These are phyloP conservation scores for Claviceps africana DNA, from an alignment of 2,329 filamentous ascomycete genomes.

Conservation along the genomic window DNA sequence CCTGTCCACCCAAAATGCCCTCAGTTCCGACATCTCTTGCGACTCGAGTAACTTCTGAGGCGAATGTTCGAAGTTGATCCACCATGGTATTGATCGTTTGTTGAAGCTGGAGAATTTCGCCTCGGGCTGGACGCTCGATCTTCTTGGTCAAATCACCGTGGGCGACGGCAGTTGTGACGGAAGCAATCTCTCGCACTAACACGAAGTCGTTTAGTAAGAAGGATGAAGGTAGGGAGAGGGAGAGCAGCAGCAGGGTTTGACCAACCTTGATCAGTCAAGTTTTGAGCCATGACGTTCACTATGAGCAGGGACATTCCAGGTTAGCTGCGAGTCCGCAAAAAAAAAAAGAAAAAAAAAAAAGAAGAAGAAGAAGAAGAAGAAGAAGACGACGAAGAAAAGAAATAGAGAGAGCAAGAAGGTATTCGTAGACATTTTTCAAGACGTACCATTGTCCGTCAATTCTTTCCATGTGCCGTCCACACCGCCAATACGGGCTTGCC, in stretches of 20 bases:
- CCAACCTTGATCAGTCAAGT: slow-evolving; percentile 59
- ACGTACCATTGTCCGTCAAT: slow-evolving; percentile 66
- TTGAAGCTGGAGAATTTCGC: slow-evolving; percentile 70
- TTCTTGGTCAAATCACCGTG: slow-evolving; percentile 75
- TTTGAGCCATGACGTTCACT: slow-evolving; percentile 77
- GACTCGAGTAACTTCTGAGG: slow-evolving; percentile 70
- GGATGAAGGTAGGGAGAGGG: background rate
- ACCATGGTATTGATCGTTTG: slow-evolving; percentile 87
- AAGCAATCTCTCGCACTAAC: slow-evolving; percentile 66
- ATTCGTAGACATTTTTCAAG: background rate
- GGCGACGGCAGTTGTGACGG: slow-evolving; percentile 70
- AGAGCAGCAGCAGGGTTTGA: background rate
- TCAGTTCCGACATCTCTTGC: slow-evolving; percentile 75
- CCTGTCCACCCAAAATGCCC: slow-evolving; percentile 69
- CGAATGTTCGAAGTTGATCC: slow-evolving; percentile 70
- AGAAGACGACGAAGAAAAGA: no score
- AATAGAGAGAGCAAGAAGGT: background rate
- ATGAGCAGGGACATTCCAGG: slow-evolving; percentile 7
- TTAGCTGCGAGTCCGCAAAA: slow-evolving; percentile 5
- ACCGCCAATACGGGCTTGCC: slow-evolving; percentile 83
- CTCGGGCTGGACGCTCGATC: slow-evolving; percentile 66
- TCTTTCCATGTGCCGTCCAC: slow-evolving; percentile 98
- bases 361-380: no score
- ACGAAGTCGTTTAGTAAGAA: slow-evolving; percentile 1
- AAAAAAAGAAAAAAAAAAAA: background rate